These are phyloP conservation scores for Lyophyllum shimeji DNA, from an alignment of 768 basidiomycete species.

Conservation along the genomic window DNA sequence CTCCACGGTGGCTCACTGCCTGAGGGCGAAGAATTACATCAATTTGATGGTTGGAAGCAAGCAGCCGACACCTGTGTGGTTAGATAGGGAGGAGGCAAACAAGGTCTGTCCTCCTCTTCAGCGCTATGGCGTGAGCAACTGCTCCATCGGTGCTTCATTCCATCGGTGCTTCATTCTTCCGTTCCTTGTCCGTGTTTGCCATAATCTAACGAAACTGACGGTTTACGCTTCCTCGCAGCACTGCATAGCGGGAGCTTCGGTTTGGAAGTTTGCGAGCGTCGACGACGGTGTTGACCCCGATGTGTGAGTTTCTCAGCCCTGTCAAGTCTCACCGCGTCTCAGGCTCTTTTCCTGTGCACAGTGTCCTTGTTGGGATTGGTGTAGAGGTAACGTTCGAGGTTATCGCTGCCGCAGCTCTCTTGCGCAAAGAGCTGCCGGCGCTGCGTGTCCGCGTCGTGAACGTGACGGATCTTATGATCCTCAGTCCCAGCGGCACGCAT, in stretches of 20 bases:
- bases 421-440: conserved; percentile 65
- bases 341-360: conserved; percentile 33
- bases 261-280: conserved; percentile 82
- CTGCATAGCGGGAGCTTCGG: conserved; percentile 83
- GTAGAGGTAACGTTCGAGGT: conserved; percentile 89
- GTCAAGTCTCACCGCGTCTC: background rate
- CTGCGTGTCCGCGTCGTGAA: conserved; percentile 87
- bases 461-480: conserved; percentile 86
- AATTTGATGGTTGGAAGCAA: conserved; percentile 91
- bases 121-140: background rate
- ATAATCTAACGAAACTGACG: background rate
- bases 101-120: conserved; percentile 36
- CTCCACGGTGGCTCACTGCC: conserved; percentile 80
- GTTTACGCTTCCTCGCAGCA: conserved; percentile 44
- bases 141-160: background rate
- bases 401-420: conserved; percentile 79
- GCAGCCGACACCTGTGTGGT: conserved; percentile 77
- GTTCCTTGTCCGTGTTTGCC: background rate
- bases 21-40: conserved; percentile 82
- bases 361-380: conserved; percentile 84
- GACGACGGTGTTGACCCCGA: conserved; percentile 73
- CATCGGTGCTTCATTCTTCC: background rate
- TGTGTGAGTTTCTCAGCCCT: conserved; percentile 42
- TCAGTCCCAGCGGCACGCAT: conserved; percentile 66
- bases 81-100: conserved; percentile 74